Evolutionary conservation across 768 basidiomycete species (phyloP).

Genomic region (Hemileccinum impolitum): DNA sequence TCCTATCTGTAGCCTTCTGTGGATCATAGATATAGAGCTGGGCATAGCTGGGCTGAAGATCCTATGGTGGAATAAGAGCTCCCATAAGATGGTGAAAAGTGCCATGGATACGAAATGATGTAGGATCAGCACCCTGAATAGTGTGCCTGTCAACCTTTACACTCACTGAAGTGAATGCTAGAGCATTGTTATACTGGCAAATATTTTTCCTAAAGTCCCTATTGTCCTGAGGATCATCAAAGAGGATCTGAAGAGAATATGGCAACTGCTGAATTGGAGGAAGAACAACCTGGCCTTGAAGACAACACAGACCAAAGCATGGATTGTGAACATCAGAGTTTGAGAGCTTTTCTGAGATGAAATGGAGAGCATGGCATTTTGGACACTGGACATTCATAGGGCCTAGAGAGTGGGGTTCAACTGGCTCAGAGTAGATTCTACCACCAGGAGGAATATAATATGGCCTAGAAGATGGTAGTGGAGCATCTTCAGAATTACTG

Average conservation of each 20-base stretch:
- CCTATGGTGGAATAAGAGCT: slow-evolving; percentile 24
- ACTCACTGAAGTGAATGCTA: slow-evolving; percentile 10
- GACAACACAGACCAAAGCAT: slow-evolving; percentile 30
- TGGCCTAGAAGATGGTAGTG: too few relatives aligned
- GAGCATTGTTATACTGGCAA: slow-evolving; percentile 39
- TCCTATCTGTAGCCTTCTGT: slow-evolving; percentile 27
- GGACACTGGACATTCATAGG: slow-evolving; percentile 9
- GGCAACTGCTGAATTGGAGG: slow-evolving; percentile 20
- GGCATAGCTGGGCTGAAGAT: slow-evolving; percentile 29
- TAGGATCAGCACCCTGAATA: not conserved
- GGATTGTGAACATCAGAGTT: not conserved
- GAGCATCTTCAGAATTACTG: too few relatives aligned
- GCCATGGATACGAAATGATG: slow-evolving; percentile 27
- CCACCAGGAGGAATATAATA: slow-evolving; percentile 7
- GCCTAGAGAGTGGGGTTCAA: not conserved
- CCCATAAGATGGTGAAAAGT: slow-evolving; percentile 37
- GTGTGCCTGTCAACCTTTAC: not conserved
- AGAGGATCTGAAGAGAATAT: slow-evolving; percentile 4
- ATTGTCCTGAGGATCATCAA: slow-evolving; percentile 10
- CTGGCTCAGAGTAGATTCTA: slow-evolving; percentile 11
- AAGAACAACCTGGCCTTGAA: slow-evolving; percentile 25
- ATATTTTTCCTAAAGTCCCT: slow-evolving; percentile 32
- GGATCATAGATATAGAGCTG: slow-evolving; percentile 45
- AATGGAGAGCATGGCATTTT: slow-evolving; percentile 19
- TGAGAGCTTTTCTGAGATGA: slow-evolving; percentile 10